A percentile compares a stretch with the other conserved stretches of the same genome.
Evolutionary conservation across 169 alveolate species (phyloP).

Genomic region (Plasmodium adleri): DNA sequence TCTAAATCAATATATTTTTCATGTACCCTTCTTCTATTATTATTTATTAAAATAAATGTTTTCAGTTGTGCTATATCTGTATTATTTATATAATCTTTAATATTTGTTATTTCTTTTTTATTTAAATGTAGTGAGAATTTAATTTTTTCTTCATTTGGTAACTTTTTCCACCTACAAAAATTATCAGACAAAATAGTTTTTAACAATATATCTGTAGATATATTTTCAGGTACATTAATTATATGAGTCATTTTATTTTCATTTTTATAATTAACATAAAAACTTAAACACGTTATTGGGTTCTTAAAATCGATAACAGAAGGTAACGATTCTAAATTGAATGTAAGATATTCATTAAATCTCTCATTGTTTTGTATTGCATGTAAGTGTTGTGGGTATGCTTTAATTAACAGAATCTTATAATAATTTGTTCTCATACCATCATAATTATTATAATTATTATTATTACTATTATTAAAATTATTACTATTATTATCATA

Average conservation of each 20-base stretch:
- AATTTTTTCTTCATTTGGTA: conserved; percentile 61
- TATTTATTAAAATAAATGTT: conserved; percentile 28
- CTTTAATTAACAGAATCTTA: conserved; percentile 41
- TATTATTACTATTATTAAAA: no score
- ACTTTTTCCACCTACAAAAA: conserved; percentile 56
- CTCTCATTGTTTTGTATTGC: conserved; percentile 34
- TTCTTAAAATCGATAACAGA: conserved; percentile 51
- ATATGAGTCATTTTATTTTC: conserved; percentile 56
- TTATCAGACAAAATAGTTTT: conserved; percentile 41
- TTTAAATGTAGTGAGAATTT: conserved; percentile 23
- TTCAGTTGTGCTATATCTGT: conserved; percentile 38
- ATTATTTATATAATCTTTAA: conserved; percentile 27
- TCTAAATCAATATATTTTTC: conserved; percentile 37
- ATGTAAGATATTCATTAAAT: conserved; percentile 23
- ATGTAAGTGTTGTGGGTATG: conserved; percentile 45
- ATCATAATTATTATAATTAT: no score
- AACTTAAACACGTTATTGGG: conserved; percentile 36
- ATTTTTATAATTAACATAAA: conserved; percentile 58
- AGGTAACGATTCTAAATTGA: conserved; percentile 38
- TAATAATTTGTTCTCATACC: not conserved
- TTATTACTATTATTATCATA: no score
- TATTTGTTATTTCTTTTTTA: conserved; percentile 41
- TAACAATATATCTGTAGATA: conserved; percentile 40
- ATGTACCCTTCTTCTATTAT: not conserved
- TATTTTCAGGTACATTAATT: conserved; percentile 58